Evolutionary conservation across 1,284 basidiomycete genomes (phyloP), one percentile per base, ranked within the genome.

Genomic region (Cryptococcus maquisensis): DNA sequence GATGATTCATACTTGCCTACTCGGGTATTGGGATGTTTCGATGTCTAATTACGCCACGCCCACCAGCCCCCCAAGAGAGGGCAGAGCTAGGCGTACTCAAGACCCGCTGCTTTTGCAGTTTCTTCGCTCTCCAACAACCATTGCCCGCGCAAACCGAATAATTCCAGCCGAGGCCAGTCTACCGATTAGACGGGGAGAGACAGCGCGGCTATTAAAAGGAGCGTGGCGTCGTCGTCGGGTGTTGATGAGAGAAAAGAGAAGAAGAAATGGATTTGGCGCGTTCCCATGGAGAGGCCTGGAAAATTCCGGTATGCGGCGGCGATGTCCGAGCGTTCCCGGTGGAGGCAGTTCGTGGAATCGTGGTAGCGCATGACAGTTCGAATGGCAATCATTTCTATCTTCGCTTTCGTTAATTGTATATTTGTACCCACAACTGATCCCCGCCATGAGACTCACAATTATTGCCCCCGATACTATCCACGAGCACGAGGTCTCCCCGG

Each of bases 401-500:
- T 42, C 20, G 5, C 20, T 15, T 7, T 40, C 20, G 38, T 40
- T 20, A 10, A 3, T 15, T n/a, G 1, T n/a, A 10, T 15, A 40
- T 40, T 40, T 21, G 9, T 21, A 15, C 16, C 36, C 9, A 38
- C 39, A 40, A 12, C 8, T 42, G 10, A 40, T 23, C 50, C 23
- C 28, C 32, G 51, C 18, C 58, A 94, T 95, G 90, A 81, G 84
- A 64, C 78, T 96, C 59, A 92, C 90, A 0, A 88, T 96, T 51
- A 71, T 74, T 32, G 88, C 91, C 53, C 72, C 84, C n/a, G 91
- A 90, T 4, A 80, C 85, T 59, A 80, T 83, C 0, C 92, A 85
- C 71, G 76, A 80, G 54, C 72, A 94, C 52, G 92, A 95, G 68
- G 90, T 95, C 62, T 88, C 91, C 75, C 81, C 88, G 0, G 82